These are phyloP conservation scores for Penicillium sp. DNA, from an alignment of 2,329 filamentous ascomycete genomes.

Conservation along the genomic window DNA sequence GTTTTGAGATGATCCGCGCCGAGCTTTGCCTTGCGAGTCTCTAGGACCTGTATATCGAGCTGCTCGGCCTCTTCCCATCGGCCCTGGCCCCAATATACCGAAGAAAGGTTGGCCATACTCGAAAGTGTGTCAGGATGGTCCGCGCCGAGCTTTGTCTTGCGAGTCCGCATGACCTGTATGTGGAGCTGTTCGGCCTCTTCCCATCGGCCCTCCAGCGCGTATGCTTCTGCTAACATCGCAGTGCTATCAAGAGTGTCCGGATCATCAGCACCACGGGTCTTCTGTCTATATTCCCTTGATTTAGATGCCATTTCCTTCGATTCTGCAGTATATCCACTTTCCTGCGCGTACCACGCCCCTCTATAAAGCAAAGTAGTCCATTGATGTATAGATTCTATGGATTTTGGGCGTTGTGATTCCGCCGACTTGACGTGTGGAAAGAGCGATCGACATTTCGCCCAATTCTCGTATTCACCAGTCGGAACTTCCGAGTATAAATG, in stretches of 20 bases:
- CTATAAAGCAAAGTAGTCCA: neutral
- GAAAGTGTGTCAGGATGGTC: neutral
- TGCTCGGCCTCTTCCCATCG: neutral
- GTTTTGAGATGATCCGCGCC: too few species aligned
- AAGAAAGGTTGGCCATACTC: neutral
- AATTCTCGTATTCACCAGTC: constrained; percentile 22
- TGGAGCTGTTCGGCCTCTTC: neutral
- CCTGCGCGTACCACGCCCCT: too few species aligned
- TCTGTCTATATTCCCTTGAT: too few species aligned
- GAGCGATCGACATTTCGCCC: constrained; percentile 21
- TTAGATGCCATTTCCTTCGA: too few species aligned
- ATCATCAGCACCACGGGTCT: too few species aligned
- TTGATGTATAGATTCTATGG: neutral
- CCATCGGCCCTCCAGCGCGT: too few species aligned
- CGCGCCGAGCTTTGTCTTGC: neutral
- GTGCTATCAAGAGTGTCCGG: too few species aligned
- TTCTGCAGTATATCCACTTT: too few species aligned
- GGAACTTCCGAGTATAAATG: constrained; percentile 22
- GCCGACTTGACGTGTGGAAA: constrained; percentile 25
- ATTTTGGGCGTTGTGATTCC: neutral
- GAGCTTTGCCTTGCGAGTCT: too few species aligned
- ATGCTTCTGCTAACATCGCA: too few species aligned
- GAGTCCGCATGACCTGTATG: too few species aligned
- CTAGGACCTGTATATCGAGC: neutral
- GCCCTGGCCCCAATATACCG: neutral